Conservation (phyloP, 192 early-diverging fungal genomes). For the Podochytrium sp. region DNA sequence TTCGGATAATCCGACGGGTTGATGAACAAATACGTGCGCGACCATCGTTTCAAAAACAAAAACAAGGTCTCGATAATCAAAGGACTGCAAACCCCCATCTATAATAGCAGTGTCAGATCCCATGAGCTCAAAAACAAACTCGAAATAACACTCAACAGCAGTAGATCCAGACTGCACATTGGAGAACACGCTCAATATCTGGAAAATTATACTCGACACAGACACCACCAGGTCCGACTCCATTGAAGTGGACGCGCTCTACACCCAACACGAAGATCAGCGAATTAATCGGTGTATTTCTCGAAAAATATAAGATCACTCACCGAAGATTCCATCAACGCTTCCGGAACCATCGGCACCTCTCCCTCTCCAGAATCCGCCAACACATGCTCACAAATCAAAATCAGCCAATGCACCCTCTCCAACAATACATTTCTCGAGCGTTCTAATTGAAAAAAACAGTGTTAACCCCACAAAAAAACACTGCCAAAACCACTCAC, state of each 20-base stretch:
- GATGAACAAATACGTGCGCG: constrained; percentile 69
- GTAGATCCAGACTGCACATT: constrained; percentile 27
- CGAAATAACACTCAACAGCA: not conserved
- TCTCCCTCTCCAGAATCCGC: constrained; percentile 74
- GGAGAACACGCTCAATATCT: constrained; percentile 26
- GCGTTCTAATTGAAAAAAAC: not conserved
- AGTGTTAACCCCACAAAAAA: not conserved
- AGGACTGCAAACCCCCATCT: constrained; percentile 72
- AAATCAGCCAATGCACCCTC: constrained; percentile 74
- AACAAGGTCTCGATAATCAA: constrained; percentile 70
- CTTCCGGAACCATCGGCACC: constrained; percentile 66
- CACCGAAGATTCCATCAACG: constrained; percentile 63
- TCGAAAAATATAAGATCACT: constrained; percentile 55
- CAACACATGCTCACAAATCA: constrained; percentile 69
- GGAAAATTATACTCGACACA: constrained; percentile 27
- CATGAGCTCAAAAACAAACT: not conserved
- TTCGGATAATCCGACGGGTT: constrained; percentile 59
- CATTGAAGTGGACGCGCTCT: not conserved
- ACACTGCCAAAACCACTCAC: constrained; percentile 32
- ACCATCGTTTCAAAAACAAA: constrained; percentile 79
- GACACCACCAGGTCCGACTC: constrained; percentile 28
- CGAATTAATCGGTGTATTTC: not conserved
- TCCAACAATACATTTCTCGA: constrained; percentile 55
- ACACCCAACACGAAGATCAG: not conserved
- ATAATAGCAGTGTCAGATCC: not conserved